These are phyloP conservation scores for Phytophthora pluvialis DNA, from an alignment of 352 stramenopile species.

Conservation along the genomic window DNA sequence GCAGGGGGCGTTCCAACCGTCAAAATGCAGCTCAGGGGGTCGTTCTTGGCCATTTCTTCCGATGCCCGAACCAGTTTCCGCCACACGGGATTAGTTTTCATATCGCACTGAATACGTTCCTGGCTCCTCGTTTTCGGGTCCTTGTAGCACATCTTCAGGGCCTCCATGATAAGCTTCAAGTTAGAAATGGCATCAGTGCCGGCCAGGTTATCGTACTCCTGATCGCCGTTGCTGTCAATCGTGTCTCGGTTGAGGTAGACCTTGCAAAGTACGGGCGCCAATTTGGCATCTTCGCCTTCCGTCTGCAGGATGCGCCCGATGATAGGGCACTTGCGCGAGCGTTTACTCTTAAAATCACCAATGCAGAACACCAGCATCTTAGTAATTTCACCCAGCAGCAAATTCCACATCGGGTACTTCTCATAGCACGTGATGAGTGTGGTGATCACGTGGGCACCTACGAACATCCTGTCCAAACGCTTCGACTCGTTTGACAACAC, in stretches of 20 bases:
- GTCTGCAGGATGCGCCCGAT: conserved; percentile 70
- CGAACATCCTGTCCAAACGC: conserved; percentile 84
- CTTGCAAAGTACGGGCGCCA: conserved; percentile 67
- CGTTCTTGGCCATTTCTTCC: conserved; percentile 50
- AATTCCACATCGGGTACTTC: conserved; percentile 80
- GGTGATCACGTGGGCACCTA: conserved; percentile 68
- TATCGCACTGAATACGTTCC: conserved; percentile 60
- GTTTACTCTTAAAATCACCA: conserved; percentile 89
- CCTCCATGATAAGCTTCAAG: conserved; percentile 84
- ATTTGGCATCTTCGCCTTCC: conserved; percentile 54
- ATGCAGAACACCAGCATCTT: conserved; percentile 88
- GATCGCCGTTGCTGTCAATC: conserved; percentile 32
- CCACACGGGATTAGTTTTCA: conserved; percentile 64
- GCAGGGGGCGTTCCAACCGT: conserved; percentile 45
- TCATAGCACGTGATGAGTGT: conserved; percentile 83
- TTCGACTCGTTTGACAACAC: conserved; percentile 84
- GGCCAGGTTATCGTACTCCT: conserved; percentile 45
- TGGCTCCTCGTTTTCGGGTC: conserved; percentile 79
- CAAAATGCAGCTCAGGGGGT: conserved; percentile 68
- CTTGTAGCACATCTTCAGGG: conserved; percentile 77
- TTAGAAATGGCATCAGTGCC: conserved; percentile 80
- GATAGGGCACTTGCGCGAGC: conserved; percentile 80
- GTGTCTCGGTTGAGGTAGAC: conserved; percentile 56
- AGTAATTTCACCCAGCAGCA: conserved; percentile 82
- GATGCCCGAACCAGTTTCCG: conserved; percentile 58